Percentiles rank a stretch among this genome's conserved stretches.
phyloP scores from a whole-genome alignment of 2,329 filamentous ascomycete species.

The Fusarium humuli region DNA sequence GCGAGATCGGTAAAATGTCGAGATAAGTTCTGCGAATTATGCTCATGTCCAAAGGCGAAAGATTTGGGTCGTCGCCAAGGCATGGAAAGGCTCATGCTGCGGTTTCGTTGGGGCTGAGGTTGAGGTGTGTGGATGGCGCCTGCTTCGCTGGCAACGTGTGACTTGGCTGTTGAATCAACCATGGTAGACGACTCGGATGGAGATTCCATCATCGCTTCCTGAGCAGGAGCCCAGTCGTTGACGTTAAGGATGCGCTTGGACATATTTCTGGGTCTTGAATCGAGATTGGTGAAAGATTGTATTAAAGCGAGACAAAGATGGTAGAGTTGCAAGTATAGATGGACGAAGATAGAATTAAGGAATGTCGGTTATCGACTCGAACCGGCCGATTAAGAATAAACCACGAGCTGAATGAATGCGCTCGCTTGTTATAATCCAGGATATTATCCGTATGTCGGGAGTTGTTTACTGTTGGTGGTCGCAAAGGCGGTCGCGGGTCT shows the following conservation, averaged over 20 bases:
- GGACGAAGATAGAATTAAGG: neutral
- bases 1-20: conserved; percentile 49
- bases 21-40: conserved; percentile 46
- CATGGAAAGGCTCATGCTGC: conserved; percentile 64
- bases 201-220: conserved; percentile 55
- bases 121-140: conserved; percentile 9
- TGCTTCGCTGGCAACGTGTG: conserved; percentile 22
- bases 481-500: conserved; percentile 27
- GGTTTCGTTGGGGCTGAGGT: conserved; percentile 52
- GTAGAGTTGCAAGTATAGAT: neutral
- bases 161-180: conserved; percentile 20
- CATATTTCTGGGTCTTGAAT: conserved; percentile 37
- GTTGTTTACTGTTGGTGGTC: conserved; percentile 35
- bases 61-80: conserved; percentile 63
- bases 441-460: neutral
- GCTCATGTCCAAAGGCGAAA: conserved; percentile 52
- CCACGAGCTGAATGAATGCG: conserved; percentile 10
- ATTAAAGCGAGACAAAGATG: neutral
- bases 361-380: conserved; percentile 7
- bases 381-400: neutral
- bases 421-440: conserved; percentile 1
- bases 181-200: conserved; percentile 33
- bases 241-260: conserved; percentile 55
- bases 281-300: neutral
- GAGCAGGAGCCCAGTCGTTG: conserved; percentile 56